Evolutionary conservation across 306 rosid species (phyloP), one percentile per base, ranked within the genome.

Genomic region (Vachellia pachyceras): DNA sequence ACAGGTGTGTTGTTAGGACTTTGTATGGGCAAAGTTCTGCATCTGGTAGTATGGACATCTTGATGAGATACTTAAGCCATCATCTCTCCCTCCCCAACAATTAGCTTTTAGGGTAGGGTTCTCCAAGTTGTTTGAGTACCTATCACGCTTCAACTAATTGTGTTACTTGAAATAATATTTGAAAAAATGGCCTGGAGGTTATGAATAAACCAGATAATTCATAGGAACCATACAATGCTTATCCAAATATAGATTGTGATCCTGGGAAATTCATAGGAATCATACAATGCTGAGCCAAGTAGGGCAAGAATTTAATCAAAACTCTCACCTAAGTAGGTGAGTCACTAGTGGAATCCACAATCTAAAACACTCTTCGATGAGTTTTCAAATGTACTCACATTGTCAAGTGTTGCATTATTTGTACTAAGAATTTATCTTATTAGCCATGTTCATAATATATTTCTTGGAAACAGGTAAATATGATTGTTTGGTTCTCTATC

Each of bases 81-180:
- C n/a, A n/a, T n/a, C n/a, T n/a, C n/a, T n/a, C n/a, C n/a, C n/a
- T n/a, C n/a, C n/a, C n/a, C n/a, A n/a, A n/a, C n/a, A n/a, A n/a
- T n/a, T n/a, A n/a, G n/a, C n/a, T n/a, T n/a, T n/a, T n/a, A n/a
- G n/a, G n/a, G n/a, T n/a, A n/a, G n/a, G n/a, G n/a, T n/a, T n/a
- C n/a, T n/a, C n/a, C n/a, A n/a, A n/a, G n/a, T n/a, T n/a, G n/a
- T n/a, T n/a, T n/a, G n/a, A n/a, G n/a, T n/a, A n/a, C n/a, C n/a
- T n/a, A n/a, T n/a, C n/a, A n/a, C n/a, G n/a, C n/a, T n/a, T n/a
- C 47, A 3, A 4, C 15, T 47, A 33, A 44, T 12, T 45, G 42
- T 41, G 37, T 71, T 60, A 65, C 47, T 36, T 80, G 68, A 65
- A 23, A 20, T 49, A 49, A 73, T 80, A 47, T 46, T 6, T 61